A percentile compares a stretch with the other conserved stretches of the same genome.
Evolutionary conservation across 306 rosid species (phyloP).

Genomic region (Adenanthera pavonina): DNA sequence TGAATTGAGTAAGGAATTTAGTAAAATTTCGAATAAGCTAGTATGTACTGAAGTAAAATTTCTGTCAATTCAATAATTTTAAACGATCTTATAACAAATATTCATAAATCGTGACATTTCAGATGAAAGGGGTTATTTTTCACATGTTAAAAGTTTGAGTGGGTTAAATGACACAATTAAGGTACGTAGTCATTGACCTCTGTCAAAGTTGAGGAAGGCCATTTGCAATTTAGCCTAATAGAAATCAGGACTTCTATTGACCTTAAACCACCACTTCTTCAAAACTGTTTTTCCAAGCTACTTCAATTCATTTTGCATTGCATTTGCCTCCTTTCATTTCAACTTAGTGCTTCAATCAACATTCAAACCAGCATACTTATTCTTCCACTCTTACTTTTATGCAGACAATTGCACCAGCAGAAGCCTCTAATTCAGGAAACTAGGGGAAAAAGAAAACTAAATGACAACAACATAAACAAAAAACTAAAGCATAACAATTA

Average conservation of each 20-base stretch:
- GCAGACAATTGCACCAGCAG: constrained; percentile 2
- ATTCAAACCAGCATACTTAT: not conserved
- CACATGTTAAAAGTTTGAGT: not conserved
- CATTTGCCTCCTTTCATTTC: constrained; percentile 1
- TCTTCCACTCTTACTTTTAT: not conserved
- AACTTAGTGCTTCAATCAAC: not conserved
- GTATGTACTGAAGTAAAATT: not conserved
- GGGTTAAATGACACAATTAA: not conserved
- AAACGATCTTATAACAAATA: not conserved
- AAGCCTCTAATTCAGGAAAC: not conserved
- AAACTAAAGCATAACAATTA: not conserved
- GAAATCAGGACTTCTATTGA: not conserved
- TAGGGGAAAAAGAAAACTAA: not conserved
- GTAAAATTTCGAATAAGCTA: not conserved
- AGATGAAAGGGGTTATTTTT: not conserved
- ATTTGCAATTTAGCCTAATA: constrained; percentile 6
- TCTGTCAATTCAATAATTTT: not conserved
- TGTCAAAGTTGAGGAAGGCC: not conserved
- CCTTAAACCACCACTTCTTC: not conserved
- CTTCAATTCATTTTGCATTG: not conserved
- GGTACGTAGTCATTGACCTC: not conserved
- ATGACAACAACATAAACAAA: not conserved
- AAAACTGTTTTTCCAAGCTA: not conserved
- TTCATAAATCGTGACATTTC: not conserved
- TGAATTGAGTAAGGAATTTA: not conserved